Evolutionary conservation across 495 filamentous ascomycete genomes (phyloP), one percentile per base, ranked within the genome.

Genomic region (Pseudevernia furfuracea): DNA sequence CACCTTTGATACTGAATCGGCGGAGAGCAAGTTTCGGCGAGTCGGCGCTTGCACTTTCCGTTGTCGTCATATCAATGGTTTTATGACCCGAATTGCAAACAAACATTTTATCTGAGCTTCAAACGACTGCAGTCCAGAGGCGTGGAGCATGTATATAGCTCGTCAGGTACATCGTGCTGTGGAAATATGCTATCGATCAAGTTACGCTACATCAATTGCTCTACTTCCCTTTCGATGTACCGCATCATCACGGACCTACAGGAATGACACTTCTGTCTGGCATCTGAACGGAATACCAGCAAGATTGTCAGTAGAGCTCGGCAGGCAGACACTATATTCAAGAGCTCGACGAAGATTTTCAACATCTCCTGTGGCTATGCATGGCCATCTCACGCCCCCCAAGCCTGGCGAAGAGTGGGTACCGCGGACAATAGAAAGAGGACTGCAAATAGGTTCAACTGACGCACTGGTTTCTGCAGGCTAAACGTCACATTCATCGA

Each of bases 341-440:
- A 63, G 64, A 53, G 71, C 71, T 23, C 79, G 74, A 61, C 82
- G 88, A 65, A 72, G 72, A 62, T 92, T 97, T 74, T 89, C 89
- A 49, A 82, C 79, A 23, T 84, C 89, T 1, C 71, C 84, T 56
- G 73, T 76, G 34, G 74, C 74, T 23, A 76, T 72, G 43, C 93
- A 98, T 73, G 91, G 88, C 37, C 90, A 97, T 70, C 77, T 96
- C 68, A 84, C 83, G 55, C 83, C 89, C 36, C 93, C 94, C 3
- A 92, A 90, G 76, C 84, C 92, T 4, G 94, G 94, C n/a, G 90
- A 97, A 81, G 94, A 96, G 92, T 96, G 81, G 72, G 87, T 21
- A 34, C 74, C 39, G 36, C 1, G 48, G 46, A 11, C 34, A 46
- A 39, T 1, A 43, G 9, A 17, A 57, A 58, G 4, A 61, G 9